These are phyloP conservation scores for Kodamaea sagamina DNA, from an alignment of 805 yeast species.

Conservation along the genomic window DNA sequence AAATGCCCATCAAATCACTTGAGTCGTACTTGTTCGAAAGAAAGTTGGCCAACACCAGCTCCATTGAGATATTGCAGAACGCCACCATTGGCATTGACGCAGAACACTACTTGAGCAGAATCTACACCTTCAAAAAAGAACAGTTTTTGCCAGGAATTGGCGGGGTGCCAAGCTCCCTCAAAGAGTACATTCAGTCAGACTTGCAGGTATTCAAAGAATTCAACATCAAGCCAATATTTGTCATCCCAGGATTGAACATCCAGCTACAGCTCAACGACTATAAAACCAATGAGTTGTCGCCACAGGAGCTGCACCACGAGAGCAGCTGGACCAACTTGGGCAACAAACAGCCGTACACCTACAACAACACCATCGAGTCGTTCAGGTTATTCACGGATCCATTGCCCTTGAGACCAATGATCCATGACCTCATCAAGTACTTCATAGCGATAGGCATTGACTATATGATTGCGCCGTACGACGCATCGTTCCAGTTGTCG, in stretches of 20 bases:
- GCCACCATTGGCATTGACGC: conserved; percentile 83
- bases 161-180: conserved; percentile 70
- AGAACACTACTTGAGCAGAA: conserved; percentile 69
- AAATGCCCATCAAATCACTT: conserved; percentile 53
- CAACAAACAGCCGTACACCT: conserved; percentile 25
- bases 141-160: conserved; percentile 76
- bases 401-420: conserved; percentile 50
- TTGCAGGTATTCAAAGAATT: conserved; percentile 58
- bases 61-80: conserved; percentile 64
- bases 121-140: conserved; percentile 64
- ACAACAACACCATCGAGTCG: conserved; percentile 38
- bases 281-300: conserved; percentile 37
- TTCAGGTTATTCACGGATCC: conserved; percentile 57
- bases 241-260: conserved; percentile 67
- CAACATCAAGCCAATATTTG: conserved; percentile 76
- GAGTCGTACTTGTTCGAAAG: conserved; percentile 72
- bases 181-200: conserved; percentile 59
- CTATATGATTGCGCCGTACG: conserved; percentile 79
- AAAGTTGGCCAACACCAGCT: conserved; percentile 57
- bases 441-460: conserved; percentile 59
- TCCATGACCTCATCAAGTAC: conserved; percentile 56
- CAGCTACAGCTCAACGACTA: conserved; percentile 35
- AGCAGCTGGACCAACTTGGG: conserved; percentile 41
- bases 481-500: conserved; percentile 77
- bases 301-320: conserved; percentile 43